A percentile compares a stretch with the other conserved stretches of the same genome.
Evolutionary conservation across 148 eudicot genomes (phyloP).

Genomic region (Vaccinium darrowii): DNA sequence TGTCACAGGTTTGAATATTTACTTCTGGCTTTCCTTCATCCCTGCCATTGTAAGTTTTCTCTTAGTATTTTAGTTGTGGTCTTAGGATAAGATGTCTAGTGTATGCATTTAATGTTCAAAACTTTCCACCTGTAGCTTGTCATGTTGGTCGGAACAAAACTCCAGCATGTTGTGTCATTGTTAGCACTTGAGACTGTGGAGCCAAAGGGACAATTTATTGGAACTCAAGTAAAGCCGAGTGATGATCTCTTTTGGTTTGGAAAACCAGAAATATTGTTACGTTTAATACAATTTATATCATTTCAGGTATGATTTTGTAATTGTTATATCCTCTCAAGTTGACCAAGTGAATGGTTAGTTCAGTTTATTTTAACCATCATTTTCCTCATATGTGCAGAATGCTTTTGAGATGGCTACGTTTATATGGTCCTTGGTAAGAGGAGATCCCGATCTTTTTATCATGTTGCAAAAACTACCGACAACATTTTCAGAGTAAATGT

Average conservation of each 20-base stretch:
- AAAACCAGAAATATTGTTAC: constrained; percentile 76
- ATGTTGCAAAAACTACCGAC: neutral
- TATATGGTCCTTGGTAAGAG: constrained; percentile 89
- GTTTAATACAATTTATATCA: constrained; percentile 84
- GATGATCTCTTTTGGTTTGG: constrained; percentile 97
- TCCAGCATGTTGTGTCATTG: constrained; percentile 93
- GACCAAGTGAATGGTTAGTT: neutral
- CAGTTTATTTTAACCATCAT: constrained; percentile 2
- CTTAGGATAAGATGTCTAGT: neutral
- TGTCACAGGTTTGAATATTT: constrained; percentile 79
- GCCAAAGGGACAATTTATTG: constrained; percentile 53
- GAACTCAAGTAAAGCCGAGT: constrained; percentile 87
- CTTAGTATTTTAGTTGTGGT: neutral
- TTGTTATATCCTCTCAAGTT: neutral
- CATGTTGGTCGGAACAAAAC: constrained; percentile 95
- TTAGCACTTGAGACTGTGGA: constrained; percentile 81
- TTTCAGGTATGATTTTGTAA: constrained; percentile 64
- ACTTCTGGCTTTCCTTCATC: constrained; percentile 95
- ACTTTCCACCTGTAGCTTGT: constrained; percentile 53
- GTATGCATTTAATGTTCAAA: neutral
- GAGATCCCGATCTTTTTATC: neutral
- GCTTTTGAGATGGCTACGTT: constrained; percentile 97
- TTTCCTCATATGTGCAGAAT: constrained; percentile 56
- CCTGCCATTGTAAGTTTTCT: constrained; percentile 75
- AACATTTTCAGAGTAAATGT: neutral